These are phyloP conservation scores for Trichoderma sp. DNA, from an alignment of 2,329 filamentous ascomycete genomes.

Conservation along the genomic window DNA sequence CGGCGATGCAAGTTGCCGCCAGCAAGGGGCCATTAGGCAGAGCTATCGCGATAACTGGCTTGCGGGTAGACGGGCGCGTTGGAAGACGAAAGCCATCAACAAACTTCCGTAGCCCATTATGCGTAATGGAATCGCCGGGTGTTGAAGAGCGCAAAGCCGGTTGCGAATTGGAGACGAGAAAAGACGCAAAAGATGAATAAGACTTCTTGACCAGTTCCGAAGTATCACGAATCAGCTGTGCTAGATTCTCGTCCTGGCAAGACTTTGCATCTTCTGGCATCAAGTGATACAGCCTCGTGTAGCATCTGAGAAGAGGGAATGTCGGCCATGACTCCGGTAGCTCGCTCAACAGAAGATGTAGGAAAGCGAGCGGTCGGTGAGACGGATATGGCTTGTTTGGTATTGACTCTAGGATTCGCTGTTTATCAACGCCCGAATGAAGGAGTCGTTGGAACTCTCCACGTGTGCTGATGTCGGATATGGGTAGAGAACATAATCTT, in stretches of 20 bases:
- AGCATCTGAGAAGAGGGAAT: conserved; percentile 39
- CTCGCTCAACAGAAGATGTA: conserved; percentile 35
- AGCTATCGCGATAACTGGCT: conserved; percentile 53
- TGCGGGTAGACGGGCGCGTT: conserved; percentile 31
- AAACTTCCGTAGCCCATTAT: conserved; percentile 39
- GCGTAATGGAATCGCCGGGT: conserved; percentile 37
- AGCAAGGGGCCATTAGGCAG: conserved; percentile 57
- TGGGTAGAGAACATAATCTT: conserved; percentile 32
- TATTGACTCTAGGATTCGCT: conserved; percentile 33
- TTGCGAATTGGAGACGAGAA: conserved; percentile 35
- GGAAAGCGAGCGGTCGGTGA: conserved; percentile 35
- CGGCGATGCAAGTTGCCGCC: conserved; percentile 53
- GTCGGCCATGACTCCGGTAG: conserved; percentile 37
- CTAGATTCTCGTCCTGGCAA: conserved; percentile 29
- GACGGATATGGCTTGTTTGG: conserved; percentile 31
- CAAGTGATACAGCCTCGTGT: conserved; percentile 42
- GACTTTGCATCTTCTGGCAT: conserved; percentile 43
- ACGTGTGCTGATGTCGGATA: conserved; percentile 30
- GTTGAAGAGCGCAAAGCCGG: conserved; percentile 38
- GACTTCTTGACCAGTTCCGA: conserved; percentile 36
- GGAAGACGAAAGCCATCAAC: conserved; percentile 41
- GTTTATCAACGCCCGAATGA: conserved; percentile 29
- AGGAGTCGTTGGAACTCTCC: conserved; percentile 26
- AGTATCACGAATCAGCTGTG: conserved; percentile 32
- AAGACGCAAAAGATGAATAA: conserved; percentile 46